A percentile compares a stretch with the other conserved stretches of the same genome.
These are phyloP conservation scores for Leccinum sublutescens DNA, from an alignment of 768 basidiomycete species.

Conservation along the genomic window DNA sequence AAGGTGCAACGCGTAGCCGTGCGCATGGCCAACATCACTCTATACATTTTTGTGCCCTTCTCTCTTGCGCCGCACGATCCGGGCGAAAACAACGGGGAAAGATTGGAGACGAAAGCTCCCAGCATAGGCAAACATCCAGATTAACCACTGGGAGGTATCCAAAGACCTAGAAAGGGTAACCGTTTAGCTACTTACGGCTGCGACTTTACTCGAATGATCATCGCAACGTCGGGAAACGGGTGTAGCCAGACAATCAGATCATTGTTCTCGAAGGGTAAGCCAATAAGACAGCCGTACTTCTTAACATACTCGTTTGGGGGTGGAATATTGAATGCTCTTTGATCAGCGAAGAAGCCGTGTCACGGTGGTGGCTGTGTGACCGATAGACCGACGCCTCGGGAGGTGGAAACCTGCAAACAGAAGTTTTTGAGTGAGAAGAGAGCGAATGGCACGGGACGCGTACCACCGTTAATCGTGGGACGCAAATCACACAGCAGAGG, in stretches of 20 bases:
- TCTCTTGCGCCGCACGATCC: conserved; percentile 25
- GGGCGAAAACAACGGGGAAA: conserved; percentile 27
- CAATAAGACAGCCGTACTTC: conserved; percentile 23
- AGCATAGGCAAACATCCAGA: conserved; percentile 9
- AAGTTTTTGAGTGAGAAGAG: neutral
- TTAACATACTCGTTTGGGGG: conserved; percentile 18
- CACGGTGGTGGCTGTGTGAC: neutral
- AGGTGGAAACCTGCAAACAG: neutral
- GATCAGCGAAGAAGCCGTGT: conserved; percentile 23
- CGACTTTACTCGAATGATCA: conserved; percentile 1
- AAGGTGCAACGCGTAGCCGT: conserved; percentile 18
- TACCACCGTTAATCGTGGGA: conserved; percentile 13
- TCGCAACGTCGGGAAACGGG: conserved; percentile 9
- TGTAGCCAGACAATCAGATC: conserved; percentile 16
- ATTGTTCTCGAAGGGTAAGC: conserved; percentile 9
- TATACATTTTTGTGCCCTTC: conserved; percentile 28
- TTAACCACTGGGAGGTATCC: conserved; percentile 9
- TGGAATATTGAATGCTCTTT: conserved; percentile 19
- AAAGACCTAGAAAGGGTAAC: conserved; percentile 14
- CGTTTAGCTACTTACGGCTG: conserved; percentile 20
- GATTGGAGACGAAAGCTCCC: conserved; percentile 9
- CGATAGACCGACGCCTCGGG: neutral
- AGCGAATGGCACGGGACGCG: neutral
- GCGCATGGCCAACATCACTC: conserved; percentile 15
- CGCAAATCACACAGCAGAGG: conserved; percentile 12